Conservation (phyloP, 257 asterid genomes). For the Solanum habrochaites region DNA sequence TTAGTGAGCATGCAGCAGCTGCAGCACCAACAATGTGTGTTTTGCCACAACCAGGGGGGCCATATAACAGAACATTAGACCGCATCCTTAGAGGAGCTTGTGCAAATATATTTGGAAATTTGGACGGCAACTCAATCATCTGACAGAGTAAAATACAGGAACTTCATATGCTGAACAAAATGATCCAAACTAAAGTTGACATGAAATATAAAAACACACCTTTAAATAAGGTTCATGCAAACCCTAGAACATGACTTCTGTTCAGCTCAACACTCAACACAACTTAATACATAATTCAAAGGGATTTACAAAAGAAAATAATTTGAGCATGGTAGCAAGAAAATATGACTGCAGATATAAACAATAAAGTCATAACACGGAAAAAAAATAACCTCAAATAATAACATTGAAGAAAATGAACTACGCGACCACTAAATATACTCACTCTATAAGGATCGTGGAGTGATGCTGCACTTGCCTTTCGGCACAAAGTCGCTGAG, state of each 20-base stretch:
- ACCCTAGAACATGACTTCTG: neutral
- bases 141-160: slow-evolving; percentile 7
- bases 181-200: neutral
- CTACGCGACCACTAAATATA: neutral
- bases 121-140: slow-evolving; percentile 97
- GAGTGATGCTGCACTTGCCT: neutral
- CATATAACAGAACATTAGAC: slow-evolving; percentile 90
- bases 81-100: slow-evolving; percentile 93
- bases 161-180: neutral
- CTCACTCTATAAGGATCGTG: neutral
- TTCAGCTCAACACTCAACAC: neutral
- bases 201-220: neutral
- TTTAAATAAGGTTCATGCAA: neutral
- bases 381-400: no score
- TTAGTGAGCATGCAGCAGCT: slow-evolving; percentile 92
- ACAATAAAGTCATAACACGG: no score
- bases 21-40: slow-evolving; percentile 98
- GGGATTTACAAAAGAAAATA: neutral
- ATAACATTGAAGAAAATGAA: neutral
- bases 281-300: neutral
- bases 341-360: neutral
- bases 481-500: neutral
- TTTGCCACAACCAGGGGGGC: slow-evolving; percentile 99
- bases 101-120: slow-evolving; percentile 67
- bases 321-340: neutral